phyloP scores from a whole-genome alignment of 164 flowering plant genomes.

The Santalum album region DNA sequence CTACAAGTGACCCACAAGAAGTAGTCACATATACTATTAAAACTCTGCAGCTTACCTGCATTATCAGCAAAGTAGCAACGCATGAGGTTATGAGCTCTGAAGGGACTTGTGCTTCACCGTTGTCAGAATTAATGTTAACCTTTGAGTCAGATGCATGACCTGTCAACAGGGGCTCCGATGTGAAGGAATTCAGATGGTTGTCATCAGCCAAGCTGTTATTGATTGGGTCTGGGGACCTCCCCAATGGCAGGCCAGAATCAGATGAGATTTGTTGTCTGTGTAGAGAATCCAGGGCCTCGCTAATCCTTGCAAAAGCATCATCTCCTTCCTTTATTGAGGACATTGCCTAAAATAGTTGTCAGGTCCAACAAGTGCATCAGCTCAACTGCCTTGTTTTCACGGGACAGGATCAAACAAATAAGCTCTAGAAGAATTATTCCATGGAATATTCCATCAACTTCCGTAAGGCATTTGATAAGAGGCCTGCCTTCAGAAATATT shows the following conservation, averaged over 20 bases:
- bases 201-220: slow-evolving; percentile 13
- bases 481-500: too few relatives aligned
- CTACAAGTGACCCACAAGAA: too few relatives aligned
- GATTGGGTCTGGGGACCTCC: slow-evolving; percentile 10
- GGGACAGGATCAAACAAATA: too few relatives aligned
- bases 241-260: slow-evolving; percentile 8
- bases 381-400: too few relatives aligned
- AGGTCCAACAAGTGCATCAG: too few relatives aligned
- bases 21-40: neutral
- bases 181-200: slow-evolving; percentile 8
- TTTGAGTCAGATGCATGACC: slow-evolving; percentile 9
- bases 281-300: slow-evolving; percentile 23
- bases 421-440: too few relatives aligned
- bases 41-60: slow-evolving; percentile 24
- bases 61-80: slow-evolving; percentile 34
- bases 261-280: slow-evolving; percentile 10
- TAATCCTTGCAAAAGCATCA: slow-evolving; percentile 23
- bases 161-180: slow-evolving; percentile 5
- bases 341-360: slow-evolving; percentile 21
- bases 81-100: slow-evolving; percentile 37
- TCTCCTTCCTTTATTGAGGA: slow-evolving; percentile 26
- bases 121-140: slow-evolving; percentile 9
- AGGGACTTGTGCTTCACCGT: slow-evolving; percentile 19
- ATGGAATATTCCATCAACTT: too few relatives aligned
- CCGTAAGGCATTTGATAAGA: too few relatives aligned